phyloP scores from a whole-genome alignment of 768 basidiomycete species.

The Tylopilus sp. region DNA sequence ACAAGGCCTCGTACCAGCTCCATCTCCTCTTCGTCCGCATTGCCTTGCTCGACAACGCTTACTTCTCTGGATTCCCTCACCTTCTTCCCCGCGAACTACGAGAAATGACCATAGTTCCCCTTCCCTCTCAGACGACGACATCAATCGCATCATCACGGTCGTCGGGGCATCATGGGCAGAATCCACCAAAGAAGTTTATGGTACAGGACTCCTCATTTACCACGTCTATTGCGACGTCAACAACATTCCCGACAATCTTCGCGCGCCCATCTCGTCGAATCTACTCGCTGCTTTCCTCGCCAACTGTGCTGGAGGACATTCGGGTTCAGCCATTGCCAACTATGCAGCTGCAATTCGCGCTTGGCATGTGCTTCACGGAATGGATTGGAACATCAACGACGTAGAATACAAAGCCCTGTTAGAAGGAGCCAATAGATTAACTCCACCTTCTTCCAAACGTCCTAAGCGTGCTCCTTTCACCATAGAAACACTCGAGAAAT shows the following conservation, averaged over 20 bases:
- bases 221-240: background rate
- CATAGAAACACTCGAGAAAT: background rate
- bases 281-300: background rate
- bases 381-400: background rate
- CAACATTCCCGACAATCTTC: background rate
- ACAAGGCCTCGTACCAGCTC: no score
- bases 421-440: background rate
- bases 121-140: background rate
- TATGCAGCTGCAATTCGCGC: background rate
- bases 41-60: no score
- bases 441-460: background rate
- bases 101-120: no score
- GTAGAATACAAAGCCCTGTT: background rate
- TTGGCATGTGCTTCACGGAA: background rate
- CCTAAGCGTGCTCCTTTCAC: background rate
- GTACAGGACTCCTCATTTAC: background rate
- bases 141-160: background rate
- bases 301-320: background rate
- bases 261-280: background rate
- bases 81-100: no score
- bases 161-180: background rate
- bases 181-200: background rate
- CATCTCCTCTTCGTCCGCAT: no score
- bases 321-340: background rate
- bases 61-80: no score